phyloP scores from a whole-genome alignment of 2,329 filamentous ascomycete species.

The Fusarium oligoseptatum region DNA sequence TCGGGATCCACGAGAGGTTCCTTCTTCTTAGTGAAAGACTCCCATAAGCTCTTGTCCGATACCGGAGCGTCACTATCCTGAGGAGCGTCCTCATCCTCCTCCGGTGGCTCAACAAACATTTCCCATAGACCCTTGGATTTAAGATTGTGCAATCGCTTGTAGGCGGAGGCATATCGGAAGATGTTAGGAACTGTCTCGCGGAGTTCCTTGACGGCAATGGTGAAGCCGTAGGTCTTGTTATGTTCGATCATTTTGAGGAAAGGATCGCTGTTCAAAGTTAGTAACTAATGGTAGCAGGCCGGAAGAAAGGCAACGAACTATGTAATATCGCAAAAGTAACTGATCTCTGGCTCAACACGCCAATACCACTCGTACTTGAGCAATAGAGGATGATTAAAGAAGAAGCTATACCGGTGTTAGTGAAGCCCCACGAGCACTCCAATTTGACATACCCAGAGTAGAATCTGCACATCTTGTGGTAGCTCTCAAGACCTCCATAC shows the following conservation, averaged over 20 bases:
- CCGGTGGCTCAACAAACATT: conserved; percentile 90
- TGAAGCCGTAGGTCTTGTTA: conserved; percentile 99
- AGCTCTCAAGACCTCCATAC: conserved; percentile 99
- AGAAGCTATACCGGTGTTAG: conserved; percentile 71
- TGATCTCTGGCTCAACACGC: conserved; percentile 98
- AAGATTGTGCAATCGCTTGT: conserved; percentile 92
- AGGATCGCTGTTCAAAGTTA: conserved; percentile 75
- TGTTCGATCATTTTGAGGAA: conserved; percentile 93
- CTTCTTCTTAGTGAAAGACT: conserved; percentile 77
- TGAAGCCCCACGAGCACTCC: not conserved
- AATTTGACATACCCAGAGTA: conserved; percentile 84
- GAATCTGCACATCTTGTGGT: conserved; percentile 99
- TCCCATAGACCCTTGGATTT: conserved; percentile 96
- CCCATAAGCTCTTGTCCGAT: conserved; percentile 84
- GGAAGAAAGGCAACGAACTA: conserved; percentile 70
- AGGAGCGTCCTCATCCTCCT: conserved; percentile 72
- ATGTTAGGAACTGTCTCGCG: conserved; percentile 98
- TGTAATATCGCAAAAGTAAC: conserved; percentile 99
- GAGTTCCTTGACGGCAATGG: conserved; percentile 97
- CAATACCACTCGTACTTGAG: conserved; percentile 99
- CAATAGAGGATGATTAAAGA: conserved; percentile 96
- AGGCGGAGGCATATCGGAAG: conserved; percentile 98
- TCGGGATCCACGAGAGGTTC: conserved; percentile 89
- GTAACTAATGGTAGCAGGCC: not conserved
- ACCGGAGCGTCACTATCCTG: conserved; percentile 76